phyloP scores from a whole-genome alignment of 2,329 filamentous ascomycete species.

The Phyllachora maydis region DNA sequence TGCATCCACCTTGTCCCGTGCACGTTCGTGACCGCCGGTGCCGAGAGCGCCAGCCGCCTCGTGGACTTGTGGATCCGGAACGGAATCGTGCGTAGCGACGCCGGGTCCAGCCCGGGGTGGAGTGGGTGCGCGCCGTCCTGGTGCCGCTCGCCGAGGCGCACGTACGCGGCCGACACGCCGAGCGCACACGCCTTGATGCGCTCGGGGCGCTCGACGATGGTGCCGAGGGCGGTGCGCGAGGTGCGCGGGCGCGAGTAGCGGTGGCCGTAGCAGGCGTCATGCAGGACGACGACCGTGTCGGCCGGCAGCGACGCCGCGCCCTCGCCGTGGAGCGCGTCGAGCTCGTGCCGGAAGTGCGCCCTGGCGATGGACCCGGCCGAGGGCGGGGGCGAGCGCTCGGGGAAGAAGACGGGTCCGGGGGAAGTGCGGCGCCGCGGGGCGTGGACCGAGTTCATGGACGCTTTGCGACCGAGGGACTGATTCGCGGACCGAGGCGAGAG shows the following conservation, averaged over 20 bases:
- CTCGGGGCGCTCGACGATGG: slow-evolving; percentile 87
- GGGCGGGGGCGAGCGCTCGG: slow-evolving; percentile 15
- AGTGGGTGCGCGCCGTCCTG: slow-evolving; percentile 48
- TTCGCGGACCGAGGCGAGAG: slow-evolving; percentile 22
- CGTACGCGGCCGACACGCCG: slow-evolving; percentile 72
- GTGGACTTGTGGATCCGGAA: slow-evolving; percentile 74
- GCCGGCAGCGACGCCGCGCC: slow-evolving; percentile 18
- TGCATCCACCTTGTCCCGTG: slow-evolving; percentile 90
- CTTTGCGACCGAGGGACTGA: slow-evolving; percentile 30
- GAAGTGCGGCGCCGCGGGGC: slow-evolving; percentile 26
- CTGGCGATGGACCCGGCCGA: slow-evolving; percentile 38
- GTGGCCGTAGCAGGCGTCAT: slow-evolving; percentile 91
- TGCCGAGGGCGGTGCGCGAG: slow-evolving; percentile 46
- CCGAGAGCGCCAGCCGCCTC: slow-evolving; percentile 48
- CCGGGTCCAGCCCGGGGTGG: slow-evolving; percentile 36
- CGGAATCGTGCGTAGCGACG: slow-evolving; percentile 37
- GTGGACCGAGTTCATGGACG: slow-evolving; percentile 34
- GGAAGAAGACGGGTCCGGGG: slow-evolving; percentile 21
- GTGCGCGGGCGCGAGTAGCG: slow-evolving; percentile 70
- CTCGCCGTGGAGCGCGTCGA: slow-evolving; percentile 36
- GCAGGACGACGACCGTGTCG: slow-evolving; percentile 64
- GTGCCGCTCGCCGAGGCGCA: slow-evolving; percentile 70
- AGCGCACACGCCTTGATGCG: slow-evolving; percentile 67
- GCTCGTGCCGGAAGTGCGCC: slow-evolving; percentile 48
- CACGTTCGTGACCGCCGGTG: slow-evolving; percentile 68